Evolutionary conservation across 371 early-diverging fungal species (phyloP).

Genomic region (Mortierella sp.): DNA sequence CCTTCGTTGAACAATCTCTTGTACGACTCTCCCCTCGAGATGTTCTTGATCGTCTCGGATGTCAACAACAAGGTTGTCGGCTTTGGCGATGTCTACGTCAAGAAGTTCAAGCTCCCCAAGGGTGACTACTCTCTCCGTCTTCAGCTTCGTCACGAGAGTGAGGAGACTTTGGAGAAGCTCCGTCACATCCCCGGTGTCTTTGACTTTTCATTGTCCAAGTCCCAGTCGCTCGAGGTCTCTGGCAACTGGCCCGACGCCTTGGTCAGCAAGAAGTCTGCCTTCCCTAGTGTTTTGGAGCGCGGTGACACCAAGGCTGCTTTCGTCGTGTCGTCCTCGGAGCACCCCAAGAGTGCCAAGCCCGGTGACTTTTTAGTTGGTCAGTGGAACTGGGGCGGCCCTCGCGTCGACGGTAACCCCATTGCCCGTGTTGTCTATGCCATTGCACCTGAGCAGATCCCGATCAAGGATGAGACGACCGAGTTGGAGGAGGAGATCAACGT

Average conservation of each 20-base stretch:
- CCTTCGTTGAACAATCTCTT: conserved; percentile 75
- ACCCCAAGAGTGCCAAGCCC: conserved; percentile 81
- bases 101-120: conserved; percentile 77
- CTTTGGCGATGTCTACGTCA: conserved; percentile 82
- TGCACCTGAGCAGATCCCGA: conserved; percentile 61
- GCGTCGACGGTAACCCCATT: conserved; percentile 71
- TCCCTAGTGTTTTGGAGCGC: conserved; percentile 58
- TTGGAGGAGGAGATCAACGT: conserved; percentile 66
- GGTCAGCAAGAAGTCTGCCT: conserved; percentile 52
- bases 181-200: conserved; percentile 73
- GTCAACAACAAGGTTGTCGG: conserved; percentile 74
- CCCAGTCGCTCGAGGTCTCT: conserved; percentile 69
- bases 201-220: conserved; percentile 74
- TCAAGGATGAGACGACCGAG: conserved; percentile 59
- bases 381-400: conserved; percentile 64
- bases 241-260: conserved; percentile 67
- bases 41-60: conserved; percentile 67
- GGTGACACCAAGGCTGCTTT: conserved; percentile 66
- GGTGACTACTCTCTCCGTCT: conserved; percentile 89
- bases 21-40: conserved; percentile 73
- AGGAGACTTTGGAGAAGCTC: conserved; percentile 80
- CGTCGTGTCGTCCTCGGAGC: conserved; percentile 59
- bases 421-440: conserved; percentile 73
- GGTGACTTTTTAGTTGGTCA: conserved; percentile 87
- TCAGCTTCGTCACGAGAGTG: conserved; percentile 79